phyloP scores from a whole-genome alignment of 176 grass and related monocot species.

The Cenchrus americanus region DNA sequence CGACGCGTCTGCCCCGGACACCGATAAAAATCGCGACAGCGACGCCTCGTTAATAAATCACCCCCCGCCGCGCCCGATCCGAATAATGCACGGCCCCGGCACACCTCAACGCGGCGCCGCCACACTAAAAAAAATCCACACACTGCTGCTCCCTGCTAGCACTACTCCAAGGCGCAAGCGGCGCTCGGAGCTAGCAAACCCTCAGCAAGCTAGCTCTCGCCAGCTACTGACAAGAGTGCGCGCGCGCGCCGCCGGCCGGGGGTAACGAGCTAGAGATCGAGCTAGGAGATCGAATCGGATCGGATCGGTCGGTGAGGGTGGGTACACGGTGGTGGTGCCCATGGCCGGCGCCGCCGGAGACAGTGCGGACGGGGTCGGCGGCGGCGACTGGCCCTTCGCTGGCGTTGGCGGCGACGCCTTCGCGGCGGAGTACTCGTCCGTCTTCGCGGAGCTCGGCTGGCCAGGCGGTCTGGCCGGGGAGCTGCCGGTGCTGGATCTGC shows the following conservation, averaged over 20 bases:
- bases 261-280: neutral
- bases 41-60: constrained; percentile 21
- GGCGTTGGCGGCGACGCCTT: constrained; percentile 41
- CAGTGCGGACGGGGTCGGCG: constrained; percentile 17
- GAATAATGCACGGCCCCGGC: constrained; percentile 25
- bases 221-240: neutral
- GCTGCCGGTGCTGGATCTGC: constrained; percentile 55
- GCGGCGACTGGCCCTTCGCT: constrained; percentile 55
- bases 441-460: constrained; percentile 52
- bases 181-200: constrained; percentile 2
- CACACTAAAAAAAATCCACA: constrained; percentile 37
- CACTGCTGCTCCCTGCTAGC: neutral
- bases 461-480: constrained; percentile 40
- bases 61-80: neutral
- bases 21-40: constrained; percentile 46
- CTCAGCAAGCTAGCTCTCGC: neutral
- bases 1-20: constrained; percentile 53
- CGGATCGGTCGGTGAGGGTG: neutral
- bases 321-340: no score
- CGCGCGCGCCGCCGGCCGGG: neutral
- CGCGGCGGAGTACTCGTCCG: constrained; percentile 55
- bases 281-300: neutral
- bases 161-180: neutral
- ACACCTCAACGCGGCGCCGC: constrained; percentile 19
- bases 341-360: constrained; percentile 51